Base-by-base conservation (phyloP, 2,329 filamentous ascomycete genomes). In the Aaosphaeria pasadenensis region DNA sequence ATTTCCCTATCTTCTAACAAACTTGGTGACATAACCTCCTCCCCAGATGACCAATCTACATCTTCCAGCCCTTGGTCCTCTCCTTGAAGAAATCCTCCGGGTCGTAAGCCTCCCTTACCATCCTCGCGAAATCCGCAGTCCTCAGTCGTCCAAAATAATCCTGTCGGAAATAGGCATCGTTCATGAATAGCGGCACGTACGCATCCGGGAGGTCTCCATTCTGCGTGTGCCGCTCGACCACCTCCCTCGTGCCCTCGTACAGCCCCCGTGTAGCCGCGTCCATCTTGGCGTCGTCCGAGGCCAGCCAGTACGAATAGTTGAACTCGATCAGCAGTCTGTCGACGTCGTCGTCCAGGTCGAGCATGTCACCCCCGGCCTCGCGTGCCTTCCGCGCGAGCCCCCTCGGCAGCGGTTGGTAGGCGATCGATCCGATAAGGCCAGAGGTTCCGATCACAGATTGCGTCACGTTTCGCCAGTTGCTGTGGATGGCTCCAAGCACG, bases 151-250 rank as follows among this genome's bases (percentile, higher is more conserved):
- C 67, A 64, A 70, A 76, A 56, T 72, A 75, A 45, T 75, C 71
- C 58, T 76, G 72, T 31, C 66, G 57, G 46, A 63, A 69, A 56
- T 76, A 71, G 7, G 65, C 67, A 42, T 77, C 74, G 46, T 75
- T 77, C 69, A 75, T 72, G 59, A 76, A 77, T 5, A 77, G 56
- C 6, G 74, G 74, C 11, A 71, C 57, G 48, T 75, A 73, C 5
- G 67, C 70, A 30, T 73, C 63, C 0, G 72, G 67, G 13, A 74
- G 57, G 4, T 62, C 56, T 7, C 68, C 71, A 7, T 64, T 47
- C 5, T 65, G 49, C 36, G 69, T 66, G 45, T 63, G 70, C 31
- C 63, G 57, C 13, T 64, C 57, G 6, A 73, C 60, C 2, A 67
- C 46, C 9, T 66, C 64, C n/a, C 58, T 58, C 44, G 71, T 57